Evolutionary conservation across 805 yeast species (phyloP), one percentile per base, ranked within the genome.

Genomic region (Teunomyces gatunensis): DNA sequence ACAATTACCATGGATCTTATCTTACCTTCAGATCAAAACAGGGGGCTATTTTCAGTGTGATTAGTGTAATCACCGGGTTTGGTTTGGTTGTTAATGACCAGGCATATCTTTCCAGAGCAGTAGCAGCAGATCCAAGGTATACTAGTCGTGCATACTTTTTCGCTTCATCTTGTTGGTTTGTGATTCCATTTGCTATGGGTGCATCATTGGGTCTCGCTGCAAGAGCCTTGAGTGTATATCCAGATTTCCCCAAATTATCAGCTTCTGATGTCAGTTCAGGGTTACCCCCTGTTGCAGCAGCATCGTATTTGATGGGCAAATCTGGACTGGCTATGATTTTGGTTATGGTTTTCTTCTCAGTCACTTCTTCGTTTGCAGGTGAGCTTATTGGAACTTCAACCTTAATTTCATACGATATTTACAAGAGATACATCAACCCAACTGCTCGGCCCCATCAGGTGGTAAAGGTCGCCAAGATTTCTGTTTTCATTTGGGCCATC

Each of bases 381-480:
- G 77, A 71, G 48, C 52, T 71, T 42, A 70, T 72, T 54, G 75
- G 75, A 5, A 57, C 71, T 4, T 67, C 74, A 0, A 66, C 77
- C 3, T 60, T 72, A 23, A 29, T 58, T 1, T 57, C 64, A 2
- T 61, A 60, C 34, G 65, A 61, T 42, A 49, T 62, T 29, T 63
- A 59, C 48, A 61, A 61, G 52, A 58, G 57, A 21, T 63, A 60
- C 47, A 43, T 60, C 25, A 58, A 54, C 23, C 58, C 58, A 11
- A 40, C 51, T 30, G 63, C 64, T 12, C 42, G 61, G 5, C 62
- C 64, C 12, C 49, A 53, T 12, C 55, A 63, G 48, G 60, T 63
- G 20, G 63, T 61, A 11, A 49, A 33, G 11, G 56, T 54, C 10
- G 65, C 64, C 5, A 60, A 56, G 43, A 28, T 51, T 10, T 48